Percentiles rank a stretch among this genome's conserved stretches.
phyloP scores from a whole-genome alignment of 2,329 filamentous ascomycete species.

The Acarospora socialis region DNA sequence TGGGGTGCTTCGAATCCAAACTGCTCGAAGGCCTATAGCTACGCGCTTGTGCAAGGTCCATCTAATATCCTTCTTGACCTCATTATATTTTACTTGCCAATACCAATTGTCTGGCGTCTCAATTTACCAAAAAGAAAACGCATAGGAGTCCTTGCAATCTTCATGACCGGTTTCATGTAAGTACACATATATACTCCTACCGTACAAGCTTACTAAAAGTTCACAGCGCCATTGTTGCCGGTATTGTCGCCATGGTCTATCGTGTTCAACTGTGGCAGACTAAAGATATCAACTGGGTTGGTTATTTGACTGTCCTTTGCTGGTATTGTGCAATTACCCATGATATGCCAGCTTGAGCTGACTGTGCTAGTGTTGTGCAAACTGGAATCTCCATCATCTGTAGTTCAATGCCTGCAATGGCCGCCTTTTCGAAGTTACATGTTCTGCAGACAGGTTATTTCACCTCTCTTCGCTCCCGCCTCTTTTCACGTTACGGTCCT shows the following conservation, averaged over 20 bases:
- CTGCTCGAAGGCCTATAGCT: not conserved
- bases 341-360: not conserved
- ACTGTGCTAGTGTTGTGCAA: not conserved
- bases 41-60: too few species aligned
- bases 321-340: not conserved
- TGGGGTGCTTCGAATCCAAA: slow-evolving; percentile 1
- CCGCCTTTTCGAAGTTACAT: not conserved
- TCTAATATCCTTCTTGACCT: not conserved
- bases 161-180: slow-evolving; percentile 1
- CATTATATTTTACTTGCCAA: not conserved
- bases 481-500: not conserved
- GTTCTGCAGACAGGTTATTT: slow-evolving; percentile 1
- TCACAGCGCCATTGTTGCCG: slow-evolving; percentile 1
- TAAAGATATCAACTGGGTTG: not conserved
- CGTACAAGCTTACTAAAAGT: not conserved
- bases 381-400: not conserved
- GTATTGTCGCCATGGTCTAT: not conserved
- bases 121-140: not conserved
- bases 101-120: not conserved
- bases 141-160: slow-evolving; percentile 1
- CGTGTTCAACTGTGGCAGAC: not conserved
- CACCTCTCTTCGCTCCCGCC: not conserved
- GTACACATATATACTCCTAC: too few species aligned
- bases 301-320: slow-evolving; percentile 1
- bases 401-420: slow-evolving; percentile 1